phyloP scores from a whole-genome alignment of 164 flowering plant genomes.

The Umbilicus rupestris region DNA sequence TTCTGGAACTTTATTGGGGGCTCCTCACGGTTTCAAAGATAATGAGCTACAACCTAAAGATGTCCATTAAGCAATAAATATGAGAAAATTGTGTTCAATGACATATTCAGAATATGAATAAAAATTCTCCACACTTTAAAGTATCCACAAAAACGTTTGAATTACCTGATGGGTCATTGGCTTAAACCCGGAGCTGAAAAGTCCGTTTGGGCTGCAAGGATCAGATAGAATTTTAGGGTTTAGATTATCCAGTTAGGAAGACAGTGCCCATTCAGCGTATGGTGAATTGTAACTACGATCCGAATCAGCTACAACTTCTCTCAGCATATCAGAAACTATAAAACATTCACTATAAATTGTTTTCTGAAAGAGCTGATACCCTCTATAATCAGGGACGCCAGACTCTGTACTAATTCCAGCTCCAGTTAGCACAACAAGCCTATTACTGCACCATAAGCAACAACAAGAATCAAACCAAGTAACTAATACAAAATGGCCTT shows the following conservation, averaged over 20 bases:
- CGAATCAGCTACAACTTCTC: neutral
- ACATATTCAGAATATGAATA: neutral
- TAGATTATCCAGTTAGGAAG: neutral
- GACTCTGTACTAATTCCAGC: conserved; percentile 95
- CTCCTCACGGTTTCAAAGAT: neutral
- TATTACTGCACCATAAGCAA: conserved; percentile 38
- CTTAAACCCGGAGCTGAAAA: conserved; percentile 83
- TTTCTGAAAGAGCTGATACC: conserved; percentile 27
- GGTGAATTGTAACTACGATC: neutral
- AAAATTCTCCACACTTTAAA: neutral
- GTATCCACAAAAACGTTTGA: neutral
- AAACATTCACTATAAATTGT: neutral
- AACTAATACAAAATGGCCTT: neutral
- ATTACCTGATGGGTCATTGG: conserved; percentile 98
- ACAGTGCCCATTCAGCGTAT: neutral
- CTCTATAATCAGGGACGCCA: conserved; percentile 97
- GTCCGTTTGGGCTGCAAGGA: conserved; percentile 87
- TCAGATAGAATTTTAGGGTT: neutral
- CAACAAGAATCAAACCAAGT: neutral
- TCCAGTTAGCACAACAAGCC: conserved; percentile 79
- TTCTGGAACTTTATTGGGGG: neutral
- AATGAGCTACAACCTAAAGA: neutral
- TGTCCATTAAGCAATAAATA: neutral
- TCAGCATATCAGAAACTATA: neutral
- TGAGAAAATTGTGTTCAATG: neutral